Evolutionary conservation across 768 basidiomycete genomes (phyloP).

Genomic region (Suillus lakei): DNA sequence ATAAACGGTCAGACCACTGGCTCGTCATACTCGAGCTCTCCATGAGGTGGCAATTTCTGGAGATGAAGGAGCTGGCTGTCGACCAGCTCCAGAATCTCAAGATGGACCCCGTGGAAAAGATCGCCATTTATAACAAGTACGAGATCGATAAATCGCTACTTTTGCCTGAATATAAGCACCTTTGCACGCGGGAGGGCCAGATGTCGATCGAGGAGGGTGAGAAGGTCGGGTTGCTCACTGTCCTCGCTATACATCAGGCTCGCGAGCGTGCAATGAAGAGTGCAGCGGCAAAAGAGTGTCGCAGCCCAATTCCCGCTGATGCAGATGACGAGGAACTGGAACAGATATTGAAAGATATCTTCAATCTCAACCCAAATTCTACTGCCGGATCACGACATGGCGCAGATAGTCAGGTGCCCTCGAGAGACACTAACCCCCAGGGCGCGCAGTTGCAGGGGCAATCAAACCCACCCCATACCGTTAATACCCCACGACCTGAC

Average conservation of each 20-base stretch:
- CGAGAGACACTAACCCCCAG: neutral
- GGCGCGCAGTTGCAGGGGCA: neutral
- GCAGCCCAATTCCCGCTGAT: constrained; percentile 28
- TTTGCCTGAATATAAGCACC: constrained; percentile 52
- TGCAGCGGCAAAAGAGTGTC: constrained; percentile 30
- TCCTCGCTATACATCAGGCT: constrained; percentile 55
- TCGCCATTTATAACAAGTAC: constrained; percentile 60
- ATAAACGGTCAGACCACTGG: constrained; percentile 57
- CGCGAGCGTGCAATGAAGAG: constrained; percentile 51
- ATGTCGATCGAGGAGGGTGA: constrained; percentile 60
- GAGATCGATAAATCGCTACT: constrained; percentile 53
- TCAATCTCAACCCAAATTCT: constrained; percentile 23
- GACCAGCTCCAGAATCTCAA: constrained; percentile 56
- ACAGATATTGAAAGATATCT: constrained; percentile 36
- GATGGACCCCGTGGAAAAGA: constrained; percentile 55
- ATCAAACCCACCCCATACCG: neutral
- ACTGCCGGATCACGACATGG: neutral
- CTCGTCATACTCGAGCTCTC: constrained; percentile 56
- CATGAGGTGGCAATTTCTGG: constrained; percentile 56
- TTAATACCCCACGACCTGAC: too few species aligned
- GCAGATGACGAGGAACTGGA: constrained; percentile 32
- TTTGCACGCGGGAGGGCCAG: constrained; percentile 56
- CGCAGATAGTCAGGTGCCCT: neutral
- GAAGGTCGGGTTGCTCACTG: constrained; percentile 58
- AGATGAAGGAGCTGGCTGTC: constrained; percentile 54